phyloP scores from a whole-genome alignment of 2,329 filamentous ascomycete species.

The Basipetospora sp. region DNA sequence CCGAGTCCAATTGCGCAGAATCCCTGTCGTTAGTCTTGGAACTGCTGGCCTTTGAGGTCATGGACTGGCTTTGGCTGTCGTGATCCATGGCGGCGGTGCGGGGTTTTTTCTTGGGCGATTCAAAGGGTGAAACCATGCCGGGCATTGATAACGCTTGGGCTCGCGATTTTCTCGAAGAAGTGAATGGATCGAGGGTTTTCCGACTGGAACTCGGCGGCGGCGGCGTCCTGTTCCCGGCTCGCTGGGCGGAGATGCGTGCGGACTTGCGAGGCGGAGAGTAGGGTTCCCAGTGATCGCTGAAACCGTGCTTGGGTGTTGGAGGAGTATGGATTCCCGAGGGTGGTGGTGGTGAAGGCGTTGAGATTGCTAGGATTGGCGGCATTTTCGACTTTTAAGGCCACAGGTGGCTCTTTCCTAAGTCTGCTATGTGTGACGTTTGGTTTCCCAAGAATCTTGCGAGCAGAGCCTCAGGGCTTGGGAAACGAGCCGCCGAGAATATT shows the following conservation, averaged over 20 bases:
- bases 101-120: constrained; percentile 13
- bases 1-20: constrained; percentile 5
- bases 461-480: too few species aligned
- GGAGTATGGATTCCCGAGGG: constrained; percentile 47
- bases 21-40: constrained; percentile 1
- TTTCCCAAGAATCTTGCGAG: too few species aligned
- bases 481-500: too few species aligned
- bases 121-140: constrained; percentile 14
- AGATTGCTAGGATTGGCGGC: constrained; percentile 12
- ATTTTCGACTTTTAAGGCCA: too few species aligned
- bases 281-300: constrained; percentile 54
- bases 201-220: constrained; percentile 29
- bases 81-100: constrained; percentile 22
- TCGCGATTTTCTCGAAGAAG: constrained; percentile 8
- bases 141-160: constrained; percentile 6
- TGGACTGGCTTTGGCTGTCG: constrained; percentile 17
- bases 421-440: not conserved
- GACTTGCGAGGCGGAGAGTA: constrained; percentile 59
- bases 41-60: too few species aligned
- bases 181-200: constrained; percentile 8
- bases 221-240: constrained; percentile 37
- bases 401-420: too few species aligned
- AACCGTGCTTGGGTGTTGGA: constrained; percentile 52
- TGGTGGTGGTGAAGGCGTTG: constrained; percentile 50
- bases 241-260: constrained; percentile 43